phyloP scores from a whole-genome alignment of 345 rosid genomes.

The Turnera subulata region DNA sequence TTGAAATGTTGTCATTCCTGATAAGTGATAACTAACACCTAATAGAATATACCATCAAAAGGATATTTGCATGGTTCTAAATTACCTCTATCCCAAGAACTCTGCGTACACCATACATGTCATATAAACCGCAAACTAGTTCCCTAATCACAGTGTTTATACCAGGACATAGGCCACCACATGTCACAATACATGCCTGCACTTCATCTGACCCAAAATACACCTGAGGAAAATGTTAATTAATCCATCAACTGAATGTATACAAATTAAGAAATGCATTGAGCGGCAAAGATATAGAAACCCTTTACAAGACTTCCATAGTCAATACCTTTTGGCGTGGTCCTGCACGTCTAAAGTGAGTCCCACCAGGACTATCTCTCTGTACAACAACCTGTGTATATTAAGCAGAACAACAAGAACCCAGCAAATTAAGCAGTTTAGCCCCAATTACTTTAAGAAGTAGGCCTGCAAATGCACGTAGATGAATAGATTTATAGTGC shows the following conservation, averaged over 20 bases:
- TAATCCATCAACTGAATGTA: constrained; percentile 1
- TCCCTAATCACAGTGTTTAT: constrained; percentile 90
- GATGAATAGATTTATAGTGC: not conserved
- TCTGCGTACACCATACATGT: constrained; percentile 80
- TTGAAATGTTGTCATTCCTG: not conserved
- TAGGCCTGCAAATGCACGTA: not conserved
- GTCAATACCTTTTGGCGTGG: constrained; percentile 75
- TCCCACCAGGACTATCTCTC: constrained; percentile 70
- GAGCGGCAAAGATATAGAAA: not conserved
- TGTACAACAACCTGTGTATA: constrained; percentile 63
- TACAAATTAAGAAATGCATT: not conserved
- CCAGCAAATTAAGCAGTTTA: not conserved
- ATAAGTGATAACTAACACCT: too few relatives aligned
- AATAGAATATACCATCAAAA: too few relatives aligned
- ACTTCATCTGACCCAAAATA: constrained; percentile 77
- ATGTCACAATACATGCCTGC: constrained; percentile 82
- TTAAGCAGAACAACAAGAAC: not conserved
- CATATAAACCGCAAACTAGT: constrained; percentile 61
- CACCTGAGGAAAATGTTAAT: constrained; percentile 52
- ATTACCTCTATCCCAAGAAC: constrained; percentile 85
- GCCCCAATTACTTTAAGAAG: not conserved
- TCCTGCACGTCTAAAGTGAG: constrained; percentile 89
- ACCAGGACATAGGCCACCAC: constrained; percentile 95
- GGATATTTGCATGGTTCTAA: constrained; percentile 16
- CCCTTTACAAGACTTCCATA: not conserved